Conservation (phyloP, 2,329 filamentous ascomycete species). For the Colletotrichum costaricense region DNA sequence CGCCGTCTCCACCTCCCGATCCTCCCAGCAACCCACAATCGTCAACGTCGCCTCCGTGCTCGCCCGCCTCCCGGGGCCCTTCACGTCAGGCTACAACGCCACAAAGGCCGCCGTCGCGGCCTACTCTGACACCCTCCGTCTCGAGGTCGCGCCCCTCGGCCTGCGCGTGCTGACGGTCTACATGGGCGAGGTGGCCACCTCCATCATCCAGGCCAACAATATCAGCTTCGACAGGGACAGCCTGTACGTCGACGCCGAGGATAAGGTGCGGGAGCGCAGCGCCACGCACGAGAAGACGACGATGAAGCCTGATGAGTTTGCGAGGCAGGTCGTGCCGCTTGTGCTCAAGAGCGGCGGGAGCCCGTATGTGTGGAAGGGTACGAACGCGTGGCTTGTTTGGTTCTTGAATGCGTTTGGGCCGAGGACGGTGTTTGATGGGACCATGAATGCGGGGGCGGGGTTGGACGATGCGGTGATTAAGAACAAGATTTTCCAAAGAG, state of each 20-base stretch:
- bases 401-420: constrained; percentile 48
- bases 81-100: constrained; percentile 53
- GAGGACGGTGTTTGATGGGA: constrained; percentile 42
- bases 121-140: constrained; percentile 48
- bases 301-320: constrained; percentile 13
- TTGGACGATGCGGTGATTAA: not conserved
- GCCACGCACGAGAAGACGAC: not conserved
- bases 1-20: constrained; percentile 39
- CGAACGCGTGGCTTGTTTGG: constrained; percentile 28
- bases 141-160: constrained; percentile 50
- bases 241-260: constrained; percentile 21
- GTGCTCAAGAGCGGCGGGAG: not conserved
- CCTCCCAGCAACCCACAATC: constrained; percentile 38
- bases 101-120: constrained; percentile 55
- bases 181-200: constrained; percentile 29
- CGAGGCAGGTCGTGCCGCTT: not conserved
- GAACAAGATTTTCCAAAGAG: not conserved
- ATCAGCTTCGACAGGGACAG: constrained; percentile 8
- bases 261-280: not conserved
- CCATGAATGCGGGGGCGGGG: not conserved
- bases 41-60: constrained; percentile 55
- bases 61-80: constrained; percentile 45
- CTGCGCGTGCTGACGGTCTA: constrained; percentile 53
- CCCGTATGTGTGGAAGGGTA: constrained; percentile 22
- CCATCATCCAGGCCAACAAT: not conserved